Percentiles rank a stretch among this genome's conserved stretches.
Evolutionary conservation across 805 yeast genomes (phyloP).

Genomic region (Pichia thaimueangensis): DNA sequence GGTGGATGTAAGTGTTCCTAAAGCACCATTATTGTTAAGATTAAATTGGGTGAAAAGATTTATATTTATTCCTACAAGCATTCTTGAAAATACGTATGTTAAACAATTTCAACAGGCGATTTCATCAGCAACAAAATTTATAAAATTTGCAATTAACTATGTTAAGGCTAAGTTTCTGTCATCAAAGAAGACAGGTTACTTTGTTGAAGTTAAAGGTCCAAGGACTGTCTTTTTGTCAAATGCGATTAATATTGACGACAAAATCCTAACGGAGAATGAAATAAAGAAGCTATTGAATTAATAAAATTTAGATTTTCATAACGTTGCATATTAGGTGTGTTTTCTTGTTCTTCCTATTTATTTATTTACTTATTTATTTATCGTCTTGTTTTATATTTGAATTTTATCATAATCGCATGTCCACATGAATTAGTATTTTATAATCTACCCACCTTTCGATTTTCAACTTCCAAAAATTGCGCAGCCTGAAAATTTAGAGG

Average conservation of each 20-base stretch:
- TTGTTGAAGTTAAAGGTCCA: conserved; percentile 29
- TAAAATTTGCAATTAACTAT: neutral
- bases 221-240: conserved; percentile 27
- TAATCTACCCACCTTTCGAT: neutral
- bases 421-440: too few species aligned
- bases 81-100: conserved; percentile 4
- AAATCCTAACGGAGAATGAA: conserved; percentile 21
- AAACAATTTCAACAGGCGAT: neutral
- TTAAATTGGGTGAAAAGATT: conserved; percentile 5
- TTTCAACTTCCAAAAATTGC: neutral
- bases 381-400: too few species aligned
- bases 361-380: conserved; percentile 1
- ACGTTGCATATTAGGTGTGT: too few species aligned
- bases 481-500: neutral
- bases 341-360: neutral
- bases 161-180: neutral
- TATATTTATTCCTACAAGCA: neutral
- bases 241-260: conserved; percentile 21
- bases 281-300: conserved; percentile 14
- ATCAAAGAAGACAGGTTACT: conserved; percentile 14
- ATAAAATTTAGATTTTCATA: too few species aligned
- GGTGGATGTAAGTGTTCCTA: conserved; percentile 23
- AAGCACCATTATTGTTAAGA: conserved; percentile 9
- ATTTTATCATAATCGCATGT: too few species aligned
- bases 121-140: neutral